A percentile compares a stretch with the other conserved stretches of the same genome.
phyloP scores from a whole-genome alignment of 345 rosid genomes.

The Cardiospermum halicacabum region DNA sequence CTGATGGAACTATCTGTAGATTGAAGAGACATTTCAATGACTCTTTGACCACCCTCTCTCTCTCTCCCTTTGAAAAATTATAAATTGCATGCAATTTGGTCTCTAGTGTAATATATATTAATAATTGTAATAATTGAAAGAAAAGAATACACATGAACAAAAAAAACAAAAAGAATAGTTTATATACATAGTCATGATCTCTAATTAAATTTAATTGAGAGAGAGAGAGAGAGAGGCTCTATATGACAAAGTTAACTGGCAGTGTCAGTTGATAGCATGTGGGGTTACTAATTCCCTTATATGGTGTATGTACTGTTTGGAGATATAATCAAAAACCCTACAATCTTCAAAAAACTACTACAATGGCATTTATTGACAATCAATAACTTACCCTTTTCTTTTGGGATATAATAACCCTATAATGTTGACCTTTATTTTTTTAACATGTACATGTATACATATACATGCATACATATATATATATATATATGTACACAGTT shows the following conservation, averaged over 20 bases:
- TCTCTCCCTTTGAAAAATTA: background rate
- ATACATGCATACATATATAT: background rate
- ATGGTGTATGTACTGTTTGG: slow-evolving; percentile 13
- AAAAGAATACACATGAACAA: slow-evolving; percentile 4
- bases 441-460: no score
- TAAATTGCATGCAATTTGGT: slow-evolving; percentile 18
- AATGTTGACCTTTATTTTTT: slow-evolving; percentile 9
- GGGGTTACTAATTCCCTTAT: slow-evolving; percentile 15
- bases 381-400: slow-evolving; percentile 21
- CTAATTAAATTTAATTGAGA: background rate
- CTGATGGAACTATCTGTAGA: slow-evolving; percentile 41
- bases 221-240: no score
- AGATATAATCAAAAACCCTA: background rate
- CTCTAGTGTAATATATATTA: slow-evolving; percentile 5
- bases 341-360: slow-evolving; percentile 8
- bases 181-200: background rate
- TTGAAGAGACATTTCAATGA: slow-evolving; percentile 51
- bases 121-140: slow-evolving; percentile 7
- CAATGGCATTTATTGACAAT: slow-evolving; percentile 25
- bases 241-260: slow-evolving; percentile 6
- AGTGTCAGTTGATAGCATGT: slow-evolving; percentile 18
- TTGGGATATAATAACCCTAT: slow-evolving; percentile 17
- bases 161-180: slow-evolving; percentile 3
- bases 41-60: slow-evolving; percentile 34
- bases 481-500: background rate